Percentiles rank a stretch among this genome's conserved stretches.
phyloP scores from a whole-genome alignment of 176 grass and related monocot genomes.

The Eragrostis curvula region DNA sequence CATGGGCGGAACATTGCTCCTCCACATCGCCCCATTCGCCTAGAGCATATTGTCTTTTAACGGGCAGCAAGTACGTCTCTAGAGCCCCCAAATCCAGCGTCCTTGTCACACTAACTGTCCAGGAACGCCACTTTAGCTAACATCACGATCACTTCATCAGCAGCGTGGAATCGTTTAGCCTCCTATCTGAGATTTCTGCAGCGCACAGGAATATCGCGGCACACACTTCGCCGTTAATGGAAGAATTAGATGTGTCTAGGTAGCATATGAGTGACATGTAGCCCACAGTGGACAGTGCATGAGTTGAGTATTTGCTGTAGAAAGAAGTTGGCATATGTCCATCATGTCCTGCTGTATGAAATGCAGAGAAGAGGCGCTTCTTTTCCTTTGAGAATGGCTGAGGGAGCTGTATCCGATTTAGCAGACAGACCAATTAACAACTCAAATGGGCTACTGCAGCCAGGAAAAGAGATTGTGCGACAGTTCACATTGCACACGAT shows the following conservation, averaged over 20 bases:
- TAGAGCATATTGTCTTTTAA: constrained; percentile 44
- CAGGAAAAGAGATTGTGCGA: not conserved
- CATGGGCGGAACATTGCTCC: constrained; percentile 1
- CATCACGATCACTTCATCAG: not conserved
- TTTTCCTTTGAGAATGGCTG: constrained; percentile 5
- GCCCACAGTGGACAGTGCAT: not conserved
- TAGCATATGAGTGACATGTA: not conserved
- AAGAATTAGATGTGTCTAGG: constrained; percentile 14
- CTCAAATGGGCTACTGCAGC: constrained; percentile 17
- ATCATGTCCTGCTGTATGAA: not conserved
- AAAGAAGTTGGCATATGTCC: not conserved
- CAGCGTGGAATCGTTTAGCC: not conserved
- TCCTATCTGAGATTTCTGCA: constrained; percentile 30
- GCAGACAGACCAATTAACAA: constrained; percentile 36
- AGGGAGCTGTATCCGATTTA: constrained; percentile 5
- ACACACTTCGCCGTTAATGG: not conserved
- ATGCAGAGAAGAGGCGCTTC: not conserved
- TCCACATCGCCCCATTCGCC: constrained; percentile 30
- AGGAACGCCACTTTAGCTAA: constrained; percentile 15
- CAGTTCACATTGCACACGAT: constrained; percentile 22
- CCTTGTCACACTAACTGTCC: constrained; percentile 10
- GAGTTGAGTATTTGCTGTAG: constrained; percentile 6
- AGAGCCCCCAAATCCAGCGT: constrained; percentile 25
- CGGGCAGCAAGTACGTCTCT: not conserved
- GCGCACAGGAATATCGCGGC: constrained; percentile 8